Conservation (phyloP, 1,284 basidiomycete species). For the Porodaedalea pini region DNA sequence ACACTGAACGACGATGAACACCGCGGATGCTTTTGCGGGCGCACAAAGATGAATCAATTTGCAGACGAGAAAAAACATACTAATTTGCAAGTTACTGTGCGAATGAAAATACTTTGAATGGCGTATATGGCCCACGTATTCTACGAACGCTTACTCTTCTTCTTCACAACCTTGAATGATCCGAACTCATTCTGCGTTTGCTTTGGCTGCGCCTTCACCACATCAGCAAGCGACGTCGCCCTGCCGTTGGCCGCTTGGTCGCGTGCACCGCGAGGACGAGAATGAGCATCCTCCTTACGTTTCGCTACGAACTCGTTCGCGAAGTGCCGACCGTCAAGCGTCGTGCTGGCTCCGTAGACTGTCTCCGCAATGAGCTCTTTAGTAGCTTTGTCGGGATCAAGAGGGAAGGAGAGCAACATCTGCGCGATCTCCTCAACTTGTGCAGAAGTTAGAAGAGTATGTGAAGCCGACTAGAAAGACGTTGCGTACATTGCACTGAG, state of each 20-base stretch:
- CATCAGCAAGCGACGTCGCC: conserved; percentile 74
- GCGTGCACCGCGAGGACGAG: conserved; percentile 42
- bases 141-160: conserved; percentile 75
- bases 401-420: conserved; percentile 87
- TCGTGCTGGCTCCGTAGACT: conserved; percentile 92
- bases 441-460: conserved; percentile 11
- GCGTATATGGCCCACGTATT: background rate
- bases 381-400: conserved; percentile 80
- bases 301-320: conserved; percentile 86
- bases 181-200: conserved; percentile 70
- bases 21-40: background rate
- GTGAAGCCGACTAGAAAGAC: background rate
- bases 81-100: background rate
- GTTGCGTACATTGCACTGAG: conserved; percentile 69
- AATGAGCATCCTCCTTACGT: conserved; percentile 72
- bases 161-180: conserved; percentile 88
- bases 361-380: conserved; percentile 88
- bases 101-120: background rate
- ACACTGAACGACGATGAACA: too few relatives aligned
- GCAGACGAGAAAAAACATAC: background rate
- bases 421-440: conserved; percentile 90
- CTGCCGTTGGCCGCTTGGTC: conserved; percentile 44
- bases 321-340: conserved; percentile 92
- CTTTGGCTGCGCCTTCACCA: conserved; percentile 87
- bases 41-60: background rate